Evolutionary conservation across 2,329 filamentous ascomycete genomes (phyloP).

Genomic region (Dissoconium aciculare): DNA sequence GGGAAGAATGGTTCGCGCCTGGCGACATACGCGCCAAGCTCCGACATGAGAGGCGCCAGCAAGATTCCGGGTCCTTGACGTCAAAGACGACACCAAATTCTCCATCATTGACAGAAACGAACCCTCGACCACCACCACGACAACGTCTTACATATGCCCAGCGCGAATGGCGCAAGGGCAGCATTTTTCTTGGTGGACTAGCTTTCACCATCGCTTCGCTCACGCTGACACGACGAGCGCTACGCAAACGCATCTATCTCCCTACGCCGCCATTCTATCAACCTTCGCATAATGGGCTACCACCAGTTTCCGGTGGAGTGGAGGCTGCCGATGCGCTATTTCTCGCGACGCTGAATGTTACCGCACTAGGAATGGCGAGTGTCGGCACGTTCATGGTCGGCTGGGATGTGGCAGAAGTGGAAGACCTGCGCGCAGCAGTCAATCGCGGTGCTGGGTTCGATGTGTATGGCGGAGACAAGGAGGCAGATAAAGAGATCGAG

Average conservation of each 20-base stretch:
- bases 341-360: conserved; percentile 73
- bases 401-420: conserved; percentile 49
- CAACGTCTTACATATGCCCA: conserved; percentile 16
- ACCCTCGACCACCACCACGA: conserved; percentile 5
- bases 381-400: conserved; percentile 61
- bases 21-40: conserved; percentile 18
- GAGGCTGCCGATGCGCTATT: conserved; percentile 74
- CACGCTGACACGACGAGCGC: conserved; percentile 46
- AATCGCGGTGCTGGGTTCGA: conserved; percentile 42
- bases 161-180: conserved; percentile 20
- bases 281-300: conserved; percentile 7
- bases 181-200: conserved; percentile 57
- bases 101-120: conserved; percentile 1
- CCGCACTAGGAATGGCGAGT: conserved; percentile 58
- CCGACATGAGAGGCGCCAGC: conserved; percentile 1
- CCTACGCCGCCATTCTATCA: conserved; percentile 37
- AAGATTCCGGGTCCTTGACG: not conserved
- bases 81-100: conserved; percentile 1
- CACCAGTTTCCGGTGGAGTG: conserved; percentile 39
- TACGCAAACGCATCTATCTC: conserved; percentile 50
- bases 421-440: conserved; percentile 45
- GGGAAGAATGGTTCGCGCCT: conserved; percentile 21
- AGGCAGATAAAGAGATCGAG: conserved; percentile 39
- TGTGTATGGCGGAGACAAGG: conserved; percentile 38
- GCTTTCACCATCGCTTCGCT: conserved; percentile 61